phyloP scores from a whole-genome alignment of 148 eudicot species.

The Chenopodium formosanum region DNA sequence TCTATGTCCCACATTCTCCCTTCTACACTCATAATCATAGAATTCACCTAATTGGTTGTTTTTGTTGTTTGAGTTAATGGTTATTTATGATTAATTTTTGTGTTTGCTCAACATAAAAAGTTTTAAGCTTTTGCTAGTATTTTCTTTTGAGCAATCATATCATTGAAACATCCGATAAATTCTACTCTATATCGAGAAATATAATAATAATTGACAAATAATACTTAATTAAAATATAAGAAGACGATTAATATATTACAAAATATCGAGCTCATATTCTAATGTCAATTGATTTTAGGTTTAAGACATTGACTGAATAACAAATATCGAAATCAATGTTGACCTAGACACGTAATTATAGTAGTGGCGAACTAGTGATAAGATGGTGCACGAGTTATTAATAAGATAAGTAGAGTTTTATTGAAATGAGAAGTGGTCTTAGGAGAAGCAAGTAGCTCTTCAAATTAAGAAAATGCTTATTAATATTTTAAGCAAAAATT shows the following conservation, averaged over 20 bases:
- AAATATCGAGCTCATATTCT: too few relatives aligned
- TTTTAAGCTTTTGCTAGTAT: background rate
- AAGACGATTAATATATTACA: too few relatives aligned
- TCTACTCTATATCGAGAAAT: too few relatives aligned
- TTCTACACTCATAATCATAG: constrained; percentile 22
- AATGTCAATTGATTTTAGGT: too few relatives aligned
- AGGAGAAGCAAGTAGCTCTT: too few relatives aligned
- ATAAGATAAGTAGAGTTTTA: too few relatives aligned
- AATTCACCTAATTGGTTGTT: constrained; percentile 20
- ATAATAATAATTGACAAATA: too few relatives aligned
- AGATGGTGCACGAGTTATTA: too few relatives aligned
- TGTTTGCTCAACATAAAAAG: background rate
- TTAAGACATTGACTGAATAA: background rate
- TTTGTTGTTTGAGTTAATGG: background rate
- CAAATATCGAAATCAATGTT: background rate
- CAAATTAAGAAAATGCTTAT: too few relatives aligned
- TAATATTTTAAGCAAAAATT: background rate
- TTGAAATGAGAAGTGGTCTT: background rate
- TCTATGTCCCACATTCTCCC: constrained; percentile 20
- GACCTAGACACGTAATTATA: background rate
- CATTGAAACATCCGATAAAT: background rate
- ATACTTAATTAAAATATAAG: too few relatives aligned
- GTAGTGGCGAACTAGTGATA: too few relatives aligned
- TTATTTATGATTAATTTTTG: background rate
- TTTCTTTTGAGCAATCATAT: background rate